Percentiles rank a stretch among this genome's conserved stretches.
phyloP scores from a whole-genome alignment of 1,284 basidiomycete genomes.

The Lentinula novae-zelandiae region DNA sequence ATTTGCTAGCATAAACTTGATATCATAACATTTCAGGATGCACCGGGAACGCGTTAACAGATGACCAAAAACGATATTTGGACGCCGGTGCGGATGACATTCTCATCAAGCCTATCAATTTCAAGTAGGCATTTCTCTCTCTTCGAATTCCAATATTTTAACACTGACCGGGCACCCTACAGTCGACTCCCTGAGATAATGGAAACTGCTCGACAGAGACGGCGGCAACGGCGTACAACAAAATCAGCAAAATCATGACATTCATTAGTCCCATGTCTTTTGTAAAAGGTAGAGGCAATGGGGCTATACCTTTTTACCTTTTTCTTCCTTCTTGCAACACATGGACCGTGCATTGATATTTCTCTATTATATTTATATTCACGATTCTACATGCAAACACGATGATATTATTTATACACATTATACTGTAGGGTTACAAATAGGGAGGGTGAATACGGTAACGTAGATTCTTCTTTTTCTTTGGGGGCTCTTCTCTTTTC shows the following conservation, averaged over 20 bases:
- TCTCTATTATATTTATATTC: too few relatives aligned
- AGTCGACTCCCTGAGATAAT: conserved; percentile 6
- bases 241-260: neutral
- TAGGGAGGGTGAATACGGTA: too few relatives aligned
- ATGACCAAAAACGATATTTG: conserved; percentile 15
- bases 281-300: neutral
- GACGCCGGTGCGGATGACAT: conserved; percentile 15
- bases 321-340: neutral
- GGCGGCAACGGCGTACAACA: neutral
- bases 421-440: too few relatives aligned
- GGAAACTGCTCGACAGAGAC: conserved; percentile 7
- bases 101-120: conserved; percentile 14
- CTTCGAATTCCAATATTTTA: neutral
- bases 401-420: too few relatives aligned
- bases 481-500: too few relatives aligned
- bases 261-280: neutral
- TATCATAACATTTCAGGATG: neutral
- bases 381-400: too few relatives aligned
- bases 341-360: too few relatives aligned
- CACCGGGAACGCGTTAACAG: conserved; percentile 15
- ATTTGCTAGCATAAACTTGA: neutral
- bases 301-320: neutral
- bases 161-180: neutral
- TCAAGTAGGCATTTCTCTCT: conserved; percentile 3
- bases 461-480: too few relatives aligned